phyloP scores from a whole-genome alignment of 306 rosid genomes.

The Cucurbita moschata region DNA sequence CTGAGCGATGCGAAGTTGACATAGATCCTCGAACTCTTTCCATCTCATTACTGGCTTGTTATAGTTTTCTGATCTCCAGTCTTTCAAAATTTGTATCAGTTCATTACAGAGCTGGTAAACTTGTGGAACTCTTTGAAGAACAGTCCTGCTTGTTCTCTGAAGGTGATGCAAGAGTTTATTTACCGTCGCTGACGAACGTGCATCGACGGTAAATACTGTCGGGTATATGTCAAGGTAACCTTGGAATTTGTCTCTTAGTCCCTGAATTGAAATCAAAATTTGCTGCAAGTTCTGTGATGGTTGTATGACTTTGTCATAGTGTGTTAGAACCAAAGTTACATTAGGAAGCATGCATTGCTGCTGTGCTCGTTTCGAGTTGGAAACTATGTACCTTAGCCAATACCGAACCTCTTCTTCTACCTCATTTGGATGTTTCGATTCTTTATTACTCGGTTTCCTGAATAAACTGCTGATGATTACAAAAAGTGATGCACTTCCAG shows the following conservation, averaged over 20 bases:
- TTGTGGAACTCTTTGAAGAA: slow-evolving; percentile 79
- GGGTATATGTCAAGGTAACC: slow-evolving; percentile 82
- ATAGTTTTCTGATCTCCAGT: slow-evolving; percentile 84
- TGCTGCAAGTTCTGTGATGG: slow-evolving; percentile 52
- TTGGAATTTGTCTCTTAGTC: slow-evolving; percentile 74
- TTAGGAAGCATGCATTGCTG: slow-evolving; percentile 83
- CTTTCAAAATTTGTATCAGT: slow-evolving; percentile 53
- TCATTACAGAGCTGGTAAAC: slow-evolving; percentile 89
- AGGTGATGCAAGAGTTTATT: slow-evolving; percentile 71
- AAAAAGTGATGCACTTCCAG: slow-evolving; percentile 80
- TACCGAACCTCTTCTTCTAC: slow-evolving; percentile 89
- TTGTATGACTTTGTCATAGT: slow-evolving; percentile 65
- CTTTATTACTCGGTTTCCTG: slow-evolving; percentile 62
- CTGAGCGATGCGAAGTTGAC: slow-evolving; percentile 60
- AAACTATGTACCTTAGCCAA: slow-evolving; percentile 91
- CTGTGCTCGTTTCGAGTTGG: slow-evolving; percentile 67
- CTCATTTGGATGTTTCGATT: slow-evolving; percentile 53
- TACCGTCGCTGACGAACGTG: slow-evolving; percentile 79
- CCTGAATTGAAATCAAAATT: slow-evolving; percentile 48
- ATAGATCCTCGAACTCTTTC: slow-evolving; percentile 74
- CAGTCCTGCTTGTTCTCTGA: slow-evolving; percentile 56
- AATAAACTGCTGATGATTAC: slow-evolving; percentile 58
- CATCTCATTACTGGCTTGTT: slow-evolving; percentile 92
- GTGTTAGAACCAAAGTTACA: slow-evolving; percentile 77
- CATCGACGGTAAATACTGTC: slow-evolving; percentile 77